A percentile compares a stretch with the other conserved stretches of the same genome.
These are phyloP conservation scores for Nicotiana paniculata DNA, from an alignment of 257 asterid genomes.

Conservation along the genomic window DNA sequence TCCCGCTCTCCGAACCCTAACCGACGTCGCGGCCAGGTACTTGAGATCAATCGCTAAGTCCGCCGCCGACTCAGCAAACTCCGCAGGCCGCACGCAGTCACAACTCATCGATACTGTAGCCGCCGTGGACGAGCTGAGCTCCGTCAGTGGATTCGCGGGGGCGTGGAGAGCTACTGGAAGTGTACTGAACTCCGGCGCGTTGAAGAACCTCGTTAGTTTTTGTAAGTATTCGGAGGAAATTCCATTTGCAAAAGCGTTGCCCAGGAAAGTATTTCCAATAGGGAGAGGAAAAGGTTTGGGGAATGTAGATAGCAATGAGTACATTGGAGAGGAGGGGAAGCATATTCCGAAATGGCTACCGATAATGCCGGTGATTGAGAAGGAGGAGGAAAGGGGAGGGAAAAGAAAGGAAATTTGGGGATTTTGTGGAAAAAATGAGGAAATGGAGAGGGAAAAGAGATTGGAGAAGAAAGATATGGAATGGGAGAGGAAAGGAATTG, in stretches of 20 bases:
- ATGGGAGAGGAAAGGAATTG: slow-evolving; percentile 3
- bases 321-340: slow-evolving; percentile 11
- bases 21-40: slow-evolving; percentile 43
- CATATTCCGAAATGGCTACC: slow-evolving; percentile 62
- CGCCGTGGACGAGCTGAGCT: slow-evolving; percentile 45
- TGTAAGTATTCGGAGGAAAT: slow-evolving; percentile 25
- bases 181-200: slow-evolving; percentile 18
- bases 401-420: slow-evolving; percentile 22
- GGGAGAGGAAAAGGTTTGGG: neutral
- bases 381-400: slow-evolving; percentile 1
- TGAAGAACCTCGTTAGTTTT: slow-evolving; percentile 31
- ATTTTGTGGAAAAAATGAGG: slow-evolving; percentile 10
- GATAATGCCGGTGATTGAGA: slow-evolving; percentile 22
- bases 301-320: slow-evolving; percentile 6
- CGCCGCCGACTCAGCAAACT: slow-evolving; percentile 40
- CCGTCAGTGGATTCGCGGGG: slow-evolving; percentile 39
- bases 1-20: slow-evolving; percentile 36
- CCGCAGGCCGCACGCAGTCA: slow-evolving; percentile 42
- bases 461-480: neutral
- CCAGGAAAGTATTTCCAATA: neutral
- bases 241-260: slow-evolving; percentile 50
- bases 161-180: slow-evolving; percentile 10
- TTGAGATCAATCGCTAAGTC: slow-evolving; percentile 34
- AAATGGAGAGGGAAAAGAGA: neutral
- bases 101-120: slow-evolving; percentile 36